Conservation (phyloP, 306 rosid genomes). For the Castanospermum australe region DNA sequence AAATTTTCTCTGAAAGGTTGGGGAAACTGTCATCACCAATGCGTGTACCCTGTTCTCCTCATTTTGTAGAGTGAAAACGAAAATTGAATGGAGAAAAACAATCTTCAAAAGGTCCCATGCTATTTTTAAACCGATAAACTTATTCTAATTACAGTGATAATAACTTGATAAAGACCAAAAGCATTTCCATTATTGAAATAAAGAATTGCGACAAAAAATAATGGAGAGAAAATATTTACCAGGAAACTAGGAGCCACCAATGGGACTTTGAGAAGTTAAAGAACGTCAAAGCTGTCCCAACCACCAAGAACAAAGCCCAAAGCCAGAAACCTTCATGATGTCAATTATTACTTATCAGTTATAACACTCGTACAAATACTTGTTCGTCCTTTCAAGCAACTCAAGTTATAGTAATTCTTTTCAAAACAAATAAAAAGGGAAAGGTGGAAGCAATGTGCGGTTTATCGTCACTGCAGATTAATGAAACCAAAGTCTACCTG, state of each 20-base stretch:
- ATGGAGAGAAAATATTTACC: conserved; percentile 15
- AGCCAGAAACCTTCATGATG: conserved; percentile 47
- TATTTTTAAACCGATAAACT: not conserved
- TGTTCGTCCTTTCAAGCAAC: not conserved
- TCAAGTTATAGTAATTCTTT: not conserved
- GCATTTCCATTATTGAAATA: no score
- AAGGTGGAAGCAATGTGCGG: not conserved
- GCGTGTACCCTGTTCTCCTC: not conserved
- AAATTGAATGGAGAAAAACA: no score
- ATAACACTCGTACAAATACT: not conserved
- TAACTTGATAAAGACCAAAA: no score
- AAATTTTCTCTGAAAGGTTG: not conserved
- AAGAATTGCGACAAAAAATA: not conserved
- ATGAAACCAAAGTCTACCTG: conserved; percentile 13
- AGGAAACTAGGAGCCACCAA: not conserved
- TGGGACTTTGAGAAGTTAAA: conserved; percentile 19
- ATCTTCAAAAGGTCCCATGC: not conserved
- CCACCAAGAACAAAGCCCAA: conserved; percentile 31
- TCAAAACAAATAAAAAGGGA: no score
- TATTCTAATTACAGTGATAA: no score
- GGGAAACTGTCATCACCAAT: not conserved
- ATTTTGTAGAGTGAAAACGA: no score
- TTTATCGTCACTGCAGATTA: not conserved
- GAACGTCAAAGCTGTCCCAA: conserved; percentile 25
- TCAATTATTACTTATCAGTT: not conserved